These are phyloP conservation scores for Martensiomyces pterosporus DNA, from an alignment of 192 early-diverging fungal genomes.

Conservation along the genomic window DNA sequence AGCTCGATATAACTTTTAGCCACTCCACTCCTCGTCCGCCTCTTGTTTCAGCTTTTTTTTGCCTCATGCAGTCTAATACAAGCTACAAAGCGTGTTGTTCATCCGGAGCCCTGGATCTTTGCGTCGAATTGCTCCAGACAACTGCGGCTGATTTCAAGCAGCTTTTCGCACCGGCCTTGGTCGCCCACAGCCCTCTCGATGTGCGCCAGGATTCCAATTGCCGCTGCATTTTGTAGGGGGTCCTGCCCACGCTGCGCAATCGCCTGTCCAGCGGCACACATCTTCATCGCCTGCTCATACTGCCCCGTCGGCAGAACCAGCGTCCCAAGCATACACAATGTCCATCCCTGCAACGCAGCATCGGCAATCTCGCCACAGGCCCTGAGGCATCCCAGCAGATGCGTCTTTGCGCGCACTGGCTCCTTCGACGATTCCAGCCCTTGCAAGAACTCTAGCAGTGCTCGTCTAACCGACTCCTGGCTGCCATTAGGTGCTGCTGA, in stretches of 20 bases:
- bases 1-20: constrained; percentile 1
- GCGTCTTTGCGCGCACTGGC: constrained; percentile 38
- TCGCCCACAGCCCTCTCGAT: constrained; percentile 40
- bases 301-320: constrained; percentile 38
- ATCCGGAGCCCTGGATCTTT: constrained; percentile 13
- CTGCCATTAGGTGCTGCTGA: constrained; percentile 5
- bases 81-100: not conserved
- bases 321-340: constrained; percentile 32
- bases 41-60: constrained; percentile 1
- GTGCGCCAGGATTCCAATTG: constrained; percentile 35
- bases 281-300: constrained; percentile 45
- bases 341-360: constrained; percentile 36
- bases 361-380: constrained; percentile 22
- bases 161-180: constrained; percentile 24
- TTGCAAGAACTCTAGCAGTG: constrained; percentile 28
- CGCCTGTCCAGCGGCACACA: constrained; percentile 35
- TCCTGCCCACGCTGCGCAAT: constrained; percentile 39
- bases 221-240: constrained; percentile 43
- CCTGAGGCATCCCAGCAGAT: constrained; percentile 29
- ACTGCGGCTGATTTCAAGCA: constrained; percentile 26
- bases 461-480: constrained; percentile 8
- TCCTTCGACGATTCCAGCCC: constrained; percentile 24
- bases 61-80: not conserved
- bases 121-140: constrained; percentile 29
- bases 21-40: not conserved